These are phyloP conservation scores for Coffea canephora DNA, from an alignment of 257 asterid species.

Conservation along the genomic window DNA sequence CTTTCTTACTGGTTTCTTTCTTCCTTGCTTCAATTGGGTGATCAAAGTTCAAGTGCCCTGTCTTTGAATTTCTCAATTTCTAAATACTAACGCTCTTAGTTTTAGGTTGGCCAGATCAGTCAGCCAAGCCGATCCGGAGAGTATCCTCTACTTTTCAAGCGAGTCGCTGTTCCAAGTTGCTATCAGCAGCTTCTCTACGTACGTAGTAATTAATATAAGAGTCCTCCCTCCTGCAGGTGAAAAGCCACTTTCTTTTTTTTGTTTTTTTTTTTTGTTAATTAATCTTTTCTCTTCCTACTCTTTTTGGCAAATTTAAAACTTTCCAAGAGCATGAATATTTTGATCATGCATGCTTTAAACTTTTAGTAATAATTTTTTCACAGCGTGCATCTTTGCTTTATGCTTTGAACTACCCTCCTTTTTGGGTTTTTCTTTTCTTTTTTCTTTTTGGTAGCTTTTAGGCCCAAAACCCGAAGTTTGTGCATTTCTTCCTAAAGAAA, in stretches of 20 bases:
- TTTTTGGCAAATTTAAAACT: neutral
- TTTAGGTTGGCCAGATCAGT: neutral
- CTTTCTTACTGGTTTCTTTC: neutral
- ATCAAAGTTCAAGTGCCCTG: neutral
- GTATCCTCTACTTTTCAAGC: neutral
- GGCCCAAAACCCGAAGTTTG: neutral
- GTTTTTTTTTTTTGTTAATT: no score
- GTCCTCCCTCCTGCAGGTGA: neutral
- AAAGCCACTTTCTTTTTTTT: neutral
- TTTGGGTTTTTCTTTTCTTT: neutral
- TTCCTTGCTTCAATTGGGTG: neutral
- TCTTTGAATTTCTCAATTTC: neutral
- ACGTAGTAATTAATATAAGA: neutral
- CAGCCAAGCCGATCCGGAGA: neutral
- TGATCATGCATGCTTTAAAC: no score
- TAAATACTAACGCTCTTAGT: neutral
- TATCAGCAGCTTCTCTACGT: neutral
- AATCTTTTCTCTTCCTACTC: neutral
- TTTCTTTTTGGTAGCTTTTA: neutral
- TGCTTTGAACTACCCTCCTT: neutral
- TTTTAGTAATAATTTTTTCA: no score
- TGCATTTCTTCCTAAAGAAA: no score
- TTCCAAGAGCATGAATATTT: no score
- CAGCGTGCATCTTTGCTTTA: neutral
- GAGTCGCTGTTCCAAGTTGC: neutral